Conservation (phyloP, 805 yeast genomes). For the Monosporozyma siamensis region DNA sequence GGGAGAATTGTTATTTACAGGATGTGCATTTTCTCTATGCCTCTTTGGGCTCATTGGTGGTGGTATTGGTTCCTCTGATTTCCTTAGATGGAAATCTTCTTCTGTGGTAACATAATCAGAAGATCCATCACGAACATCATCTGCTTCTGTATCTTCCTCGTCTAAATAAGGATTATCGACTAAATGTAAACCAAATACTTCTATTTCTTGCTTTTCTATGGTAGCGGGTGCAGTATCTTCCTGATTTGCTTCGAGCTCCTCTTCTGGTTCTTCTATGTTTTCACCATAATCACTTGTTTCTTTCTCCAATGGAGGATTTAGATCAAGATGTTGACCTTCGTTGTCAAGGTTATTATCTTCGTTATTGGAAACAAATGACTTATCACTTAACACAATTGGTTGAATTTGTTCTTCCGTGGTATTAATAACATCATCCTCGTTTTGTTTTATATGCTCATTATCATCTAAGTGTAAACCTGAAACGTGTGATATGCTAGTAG, state of each 20-base stretch:
- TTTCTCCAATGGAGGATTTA: background rate
- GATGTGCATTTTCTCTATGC: background rate
- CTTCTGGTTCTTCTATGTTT: background rate
- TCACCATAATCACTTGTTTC: background rate
- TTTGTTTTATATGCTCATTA: no score
- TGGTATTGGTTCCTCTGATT: constrained; percentile 3
- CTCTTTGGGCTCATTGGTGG: constrained; percentile 4
- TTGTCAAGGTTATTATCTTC: background rate
- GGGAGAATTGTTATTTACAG: background rate
- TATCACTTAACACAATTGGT: constrained; percentile 1
- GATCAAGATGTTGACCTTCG: no score
- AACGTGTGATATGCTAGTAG: background rate
- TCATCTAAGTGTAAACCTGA: background rate
- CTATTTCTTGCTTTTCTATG: background rate
- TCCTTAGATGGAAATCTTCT: constrained; percentile 2
- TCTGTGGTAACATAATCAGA: background rate
- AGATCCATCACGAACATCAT: background rate
- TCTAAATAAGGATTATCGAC: background rate
- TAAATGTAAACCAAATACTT: background rate
- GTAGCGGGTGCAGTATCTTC: background rate
- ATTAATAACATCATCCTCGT: background rate
- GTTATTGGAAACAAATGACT: background rate
- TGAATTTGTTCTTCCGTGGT: background rate
- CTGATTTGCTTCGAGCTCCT: background rate
- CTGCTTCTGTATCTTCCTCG: background rate